Base-by-base conservation (phyloP, 768 basidiomycete genomes). In the Leccinum imitatum region DNA sequence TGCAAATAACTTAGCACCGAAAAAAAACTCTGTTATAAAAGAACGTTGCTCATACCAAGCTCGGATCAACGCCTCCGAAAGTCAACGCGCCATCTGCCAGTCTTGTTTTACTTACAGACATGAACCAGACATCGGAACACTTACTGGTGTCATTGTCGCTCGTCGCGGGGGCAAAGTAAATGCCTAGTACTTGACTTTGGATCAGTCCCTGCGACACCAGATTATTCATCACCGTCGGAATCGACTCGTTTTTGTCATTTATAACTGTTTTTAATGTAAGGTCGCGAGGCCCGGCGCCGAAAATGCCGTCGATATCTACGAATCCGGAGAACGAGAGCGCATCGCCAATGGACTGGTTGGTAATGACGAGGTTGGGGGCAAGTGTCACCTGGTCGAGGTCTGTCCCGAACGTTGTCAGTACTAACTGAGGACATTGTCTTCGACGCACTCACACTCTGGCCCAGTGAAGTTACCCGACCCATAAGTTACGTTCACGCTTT, bases 381-480 rank as follows among this genome's bases (percentile, higher is more conserved):
- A 75, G 52, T 14, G 69, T 63, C 30, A 72, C 69, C 54, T 64
- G 63, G 51, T 76, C 74, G 19, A 61, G 50, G 48, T 71, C 64
- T 74, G 10, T n/a, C 41, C n/a, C 41, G n/a, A 44, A n/a, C 10
- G 4, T 44, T 44, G n/a, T 44, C 41, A 44, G 19, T 44, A 25
- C 2, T 25, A 44, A 44, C n/a, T 2, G 10, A 44, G 5, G 41
- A 19, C 10, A 6, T 7, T n/a, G 9, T 44, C 41, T 19, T 39
- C 10, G n/a, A 19, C n/a, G 41, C n/a, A 44, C 48, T 37, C 30
- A 69, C 68, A 82, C 62, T 80, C 79, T 39, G 67, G 69, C 21
- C 80, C 78, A 69, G 50, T 51, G 50, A 71, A 61, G 54, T 46
- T 56, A 17, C 60, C 70, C 2, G 1, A 0, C 2, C 68, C 64